Percentiles rank a stretch among this genome's conserved stretches.
Evolutionary conservation across 176 grass and related monocot genomes (phyloP).

Genomic region (Oryza meyeriana): DNA sequence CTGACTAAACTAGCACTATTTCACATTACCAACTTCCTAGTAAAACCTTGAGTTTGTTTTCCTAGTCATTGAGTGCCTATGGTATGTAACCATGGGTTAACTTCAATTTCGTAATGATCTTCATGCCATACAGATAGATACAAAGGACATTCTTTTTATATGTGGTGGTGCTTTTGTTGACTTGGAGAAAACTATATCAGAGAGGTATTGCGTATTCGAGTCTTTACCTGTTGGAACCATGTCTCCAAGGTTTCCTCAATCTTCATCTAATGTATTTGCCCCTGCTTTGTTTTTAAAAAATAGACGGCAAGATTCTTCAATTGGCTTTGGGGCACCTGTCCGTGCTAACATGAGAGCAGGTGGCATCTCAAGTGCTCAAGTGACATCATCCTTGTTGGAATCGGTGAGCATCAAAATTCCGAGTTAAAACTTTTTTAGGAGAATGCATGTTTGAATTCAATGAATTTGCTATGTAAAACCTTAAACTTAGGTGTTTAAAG

Average conservation of each 20-base stretch:
- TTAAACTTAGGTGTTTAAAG: constrained; percentile 16
- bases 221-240: neutral
- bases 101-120: constrained; percentile 32
- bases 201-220: constrained; percentile 46
- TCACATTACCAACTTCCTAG: neutral
- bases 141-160: constrained; percentile 98
- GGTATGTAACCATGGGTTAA: neutral
- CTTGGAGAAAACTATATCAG: constrained; percentile 96
- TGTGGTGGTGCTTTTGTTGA: constrained; percentile 93
- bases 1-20: neutral
- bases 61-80: neutral
- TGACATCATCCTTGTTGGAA: constrained; percentile 91
- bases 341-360: constrained; percentile 79
- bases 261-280: constrained; percentile 17
- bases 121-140: constrained; percentile 73
- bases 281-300: neutral
- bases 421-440: neutral
- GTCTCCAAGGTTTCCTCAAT: constrained; percentile 15
- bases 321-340: constrained; percentile 91
- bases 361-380: constrained; percentile 73
- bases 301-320: constrained; percentile 93
- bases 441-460: neutral
- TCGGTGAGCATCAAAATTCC: constrained; percentile 50
- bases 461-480: constrained; percentile 18
- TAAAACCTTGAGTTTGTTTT: constrained; percentile 27